Evolutionary conservation across 179 eudicot species (phyloP), one percentile per base, ranked within the genome.

Genomic region (Camellia oleifera): DNA sequence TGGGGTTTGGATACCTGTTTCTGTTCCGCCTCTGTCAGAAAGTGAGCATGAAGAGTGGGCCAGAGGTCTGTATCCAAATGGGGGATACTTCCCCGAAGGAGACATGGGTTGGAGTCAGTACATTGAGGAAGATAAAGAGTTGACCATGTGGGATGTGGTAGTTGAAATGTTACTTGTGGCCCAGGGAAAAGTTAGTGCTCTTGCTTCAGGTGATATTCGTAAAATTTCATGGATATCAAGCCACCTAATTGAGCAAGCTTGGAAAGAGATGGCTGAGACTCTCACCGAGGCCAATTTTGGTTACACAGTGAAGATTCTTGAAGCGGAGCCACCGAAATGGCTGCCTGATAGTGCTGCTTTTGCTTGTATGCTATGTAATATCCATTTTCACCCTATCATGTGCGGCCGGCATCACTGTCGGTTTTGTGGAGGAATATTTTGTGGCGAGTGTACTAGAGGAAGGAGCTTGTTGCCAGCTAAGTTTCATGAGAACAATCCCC

Each of bases 71-170:
- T 84, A 83, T 80, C 61, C 83, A 20, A 83, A 87, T 76, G 97
- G 94, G 60, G 94, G 93, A 42, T 88, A 88, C 77, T 85, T 92
- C 68, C 98, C 97, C 9, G 94, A 94, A 75, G 89, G 77, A 45
- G 94, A 96, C 61, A 72, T 85, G 85, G 93, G 87, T 57, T 94
- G 98, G 99, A 78, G 82, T 82, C 97, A 92, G 74, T 91, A 85
- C 79, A 69, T 76, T 53, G 96, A 88, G 45, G 97, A 87, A 74
- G 93, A 92, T 68, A 96, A 89, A 76, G 97, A 94, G 77, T 83
- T 92, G 82, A 96, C 99, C 18, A 88, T 96, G 96, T 94, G 99
- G 99, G 98, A 96, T 75, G 96, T 96, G 75, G 89, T 94, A 42
- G 62, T 82, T 40, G 99, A 96, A 60, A 94, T 96, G 92, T 72